Percentiles rank a stretch among this genome's conserved stretches.
Conservation (phyloP, 176 grass and related monocot genomes). For the Eremochloa ophiuroides region DNA sequence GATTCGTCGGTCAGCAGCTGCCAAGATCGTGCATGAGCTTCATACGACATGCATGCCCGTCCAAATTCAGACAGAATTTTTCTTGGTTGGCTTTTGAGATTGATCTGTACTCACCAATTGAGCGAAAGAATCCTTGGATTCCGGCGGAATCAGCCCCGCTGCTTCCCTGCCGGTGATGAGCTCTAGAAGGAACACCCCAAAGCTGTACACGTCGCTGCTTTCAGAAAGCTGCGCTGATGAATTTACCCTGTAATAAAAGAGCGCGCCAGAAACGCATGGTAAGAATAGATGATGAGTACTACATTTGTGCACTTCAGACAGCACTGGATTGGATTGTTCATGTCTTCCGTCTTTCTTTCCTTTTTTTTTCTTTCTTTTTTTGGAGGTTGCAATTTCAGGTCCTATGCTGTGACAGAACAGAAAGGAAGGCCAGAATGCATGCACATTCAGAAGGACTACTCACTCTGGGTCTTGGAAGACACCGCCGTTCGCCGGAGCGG, state of each 20-base stretch:
- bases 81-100: not conserved
- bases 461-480: slow-evolving; percentile 77
- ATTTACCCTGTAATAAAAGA: slow-evolving; percentile 21
- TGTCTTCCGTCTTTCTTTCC: no score
- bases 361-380: no score
- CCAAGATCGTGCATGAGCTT: not conserved
- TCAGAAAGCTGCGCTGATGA: slow-evolving; percentile 49
- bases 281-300: not conserved
- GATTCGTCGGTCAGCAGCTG: not conserved
- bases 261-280: not conserved
- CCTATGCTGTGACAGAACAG: not conserved
- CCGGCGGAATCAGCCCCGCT: slow-evolving; percentile 20
- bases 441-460: no score
- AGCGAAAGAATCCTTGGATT: slow-evolving; percentile 37
- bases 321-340: not conserved
- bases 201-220: slow-evolving; percentile 89
- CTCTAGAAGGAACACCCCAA: slow-evolving; percentile 85
- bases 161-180: slow-evolving; percentile 72
- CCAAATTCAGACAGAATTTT: not conserved
- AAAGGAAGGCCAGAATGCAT: not conserved
- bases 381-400: not conserved
- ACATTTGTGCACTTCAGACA: not conserved
- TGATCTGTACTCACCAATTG: slow-evolving; percentile 44
- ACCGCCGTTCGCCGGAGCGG: slow-evolving; percentile 1
- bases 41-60: not conserved